Evolutionary conservation across 441 rosid species (phyloP), one percentile per base, ranked within the genome.

Genomic region (Populus hybrid): DNA sequence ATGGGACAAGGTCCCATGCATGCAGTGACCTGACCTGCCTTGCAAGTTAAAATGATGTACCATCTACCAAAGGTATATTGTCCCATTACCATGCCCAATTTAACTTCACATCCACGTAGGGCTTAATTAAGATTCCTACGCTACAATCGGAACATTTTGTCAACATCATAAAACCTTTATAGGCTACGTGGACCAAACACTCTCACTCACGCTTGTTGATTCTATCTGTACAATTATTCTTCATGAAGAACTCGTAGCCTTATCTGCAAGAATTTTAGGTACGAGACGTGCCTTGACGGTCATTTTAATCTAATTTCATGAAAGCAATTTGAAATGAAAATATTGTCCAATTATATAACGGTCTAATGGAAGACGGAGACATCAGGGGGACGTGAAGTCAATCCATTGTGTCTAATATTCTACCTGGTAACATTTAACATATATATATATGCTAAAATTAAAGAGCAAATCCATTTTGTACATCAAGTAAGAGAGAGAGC

Each of bases 61-160:
- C 57, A 5, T 46, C 57, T 67, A 30, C 18, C 70, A 63, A 10
- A 76, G 36, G 34, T 24, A 50, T 71, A 38, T 71, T 57, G 21
- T 12, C 12, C 38, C 16, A 64, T 1, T 20, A 26, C 68, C 69
- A 32, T 8, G 5, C 76, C 59, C 67, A 46, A 26, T 72, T 71
- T 75, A 75, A 28, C 72, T 30, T 77, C 11, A 40, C 76, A 78
- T 73, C 59, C 64, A 40, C 24, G 16, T 23, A 42, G 70, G 57
- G 73, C 46, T 30, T 63, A 68, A 63, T 64, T 34, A 46, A 75
- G 77, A 77, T 73, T 81, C 86, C 74, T n/a, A 36, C 21, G 36
- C 76, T 12, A 42, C 76, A 79, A 76, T 32, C 79, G 63, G 71
- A 81, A 82, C 61, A 76, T 4, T 2, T 4, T 73, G 83, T 85